These are phyloP conservation scores for Emericellopsis cladophorae DNA, from an alignment of 2,329 filamentous ascomycete species.

Conservation along the genomic window DNA sequence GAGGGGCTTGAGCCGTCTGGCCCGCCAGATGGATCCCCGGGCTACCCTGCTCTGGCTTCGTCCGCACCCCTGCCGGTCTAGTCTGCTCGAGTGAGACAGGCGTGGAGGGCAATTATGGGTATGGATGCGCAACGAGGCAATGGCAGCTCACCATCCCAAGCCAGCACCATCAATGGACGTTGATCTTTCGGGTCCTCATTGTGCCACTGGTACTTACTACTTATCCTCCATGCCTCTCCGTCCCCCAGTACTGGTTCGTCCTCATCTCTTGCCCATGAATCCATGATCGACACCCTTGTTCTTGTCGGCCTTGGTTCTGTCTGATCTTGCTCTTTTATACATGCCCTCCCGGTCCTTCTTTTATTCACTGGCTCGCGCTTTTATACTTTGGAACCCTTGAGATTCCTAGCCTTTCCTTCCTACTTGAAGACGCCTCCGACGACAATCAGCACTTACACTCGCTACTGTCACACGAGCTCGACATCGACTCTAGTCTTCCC, in stretches of 20 bases:
- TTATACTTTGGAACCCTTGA: constrained; percentile 27
- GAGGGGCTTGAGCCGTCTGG: constrained; percentile 10
- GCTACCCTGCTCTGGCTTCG: constrained; percentile 4
- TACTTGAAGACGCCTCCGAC: background rate
- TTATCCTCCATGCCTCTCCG: constrained; percentile 32
- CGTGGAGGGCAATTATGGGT: constrained; percentile 17
- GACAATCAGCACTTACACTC: too few species aligned
- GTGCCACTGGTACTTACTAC: constrained; percentile 18
- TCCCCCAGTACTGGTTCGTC: constrained; percentile 18
- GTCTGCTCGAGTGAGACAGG: constrained; percentile 41
- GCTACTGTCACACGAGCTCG: too few species aligned
- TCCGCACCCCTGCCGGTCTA: constrained; percentile 5
- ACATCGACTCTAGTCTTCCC: background rate
- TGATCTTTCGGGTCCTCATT: constrained; percentile 18
- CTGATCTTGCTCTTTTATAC: constrained; percentile 30
- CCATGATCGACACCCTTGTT: constrained; percentile 35
- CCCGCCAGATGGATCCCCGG: constrained; percentile 8
- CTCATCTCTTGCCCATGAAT: constrained; percentile 24
- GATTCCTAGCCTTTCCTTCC: constrained; percentile 31
- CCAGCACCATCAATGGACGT: too few species aligned
- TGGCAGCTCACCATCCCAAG: too few species aligned
- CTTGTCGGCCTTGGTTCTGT: constrained; percentile 20
- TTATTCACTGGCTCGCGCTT: constrained; percentile 29
- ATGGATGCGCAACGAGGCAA: too few species aligned
- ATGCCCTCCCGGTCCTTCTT: constrained; percentile 36